Base-by-base conservation (phyloP, 176 grass and related monocot species). In the Hyparrhenia diplandra region DNA sequence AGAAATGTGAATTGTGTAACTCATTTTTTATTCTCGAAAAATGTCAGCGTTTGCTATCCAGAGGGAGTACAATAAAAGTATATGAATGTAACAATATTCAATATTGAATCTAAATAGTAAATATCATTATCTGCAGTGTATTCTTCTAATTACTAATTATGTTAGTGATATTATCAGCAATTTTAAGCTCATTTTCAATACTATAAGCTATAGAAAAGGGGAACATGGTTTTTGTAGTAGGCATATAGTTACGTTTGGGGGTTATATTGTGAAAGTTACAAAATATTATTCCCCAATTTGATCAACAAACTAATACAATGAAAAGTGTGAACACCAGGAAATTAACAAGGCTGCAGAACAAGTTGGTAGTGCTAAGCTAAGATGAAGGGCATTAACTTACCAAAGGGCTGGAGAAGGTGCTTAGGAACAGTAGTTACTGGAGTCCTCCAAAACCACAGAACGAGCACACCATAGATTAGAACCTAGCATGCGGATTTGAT, bases 331-430 rank as follows among this genome's bases (percentile, higher is more conserved):
- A 57, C 52, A 23, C 8, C 52, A 57, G 52, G 52, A 57, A 57
- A 57, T 23, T 57, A 57, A 57, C 52, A 57, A 55, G 20, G 51
- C 51, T 55, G 20, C 41, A 21, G 17, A 67, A 85, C 34, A 27
- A 80, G 6, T 16, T 30, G 39, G 12, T 21, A 37, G 6, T 74
- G 64, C 6, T 85, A n/a, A 32, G 63, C 42, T 55, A n/a, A 52
- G 73, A 52, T 57, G 63, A 80, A 78, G 72, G 58, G 16, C 73
- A 77, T 58, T 21, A 65, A 87, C 79, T 61, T 94, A 98, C 92
- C 95, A 21, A 98, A 98, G 37, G 95, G 92, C 66, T 98, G 95
- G 61, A 98, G 64, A 79, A 98, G 86, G 82, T 95, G 90, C 59
- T 95, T 52, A 64, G 96, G 92, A 71, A 95, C 86, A 51, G 84